Evolutionary conservation across 2,329 filamentous ascomycete species (phyloP).

Genomic region (Hymenoscyphus albidus): DNA sequence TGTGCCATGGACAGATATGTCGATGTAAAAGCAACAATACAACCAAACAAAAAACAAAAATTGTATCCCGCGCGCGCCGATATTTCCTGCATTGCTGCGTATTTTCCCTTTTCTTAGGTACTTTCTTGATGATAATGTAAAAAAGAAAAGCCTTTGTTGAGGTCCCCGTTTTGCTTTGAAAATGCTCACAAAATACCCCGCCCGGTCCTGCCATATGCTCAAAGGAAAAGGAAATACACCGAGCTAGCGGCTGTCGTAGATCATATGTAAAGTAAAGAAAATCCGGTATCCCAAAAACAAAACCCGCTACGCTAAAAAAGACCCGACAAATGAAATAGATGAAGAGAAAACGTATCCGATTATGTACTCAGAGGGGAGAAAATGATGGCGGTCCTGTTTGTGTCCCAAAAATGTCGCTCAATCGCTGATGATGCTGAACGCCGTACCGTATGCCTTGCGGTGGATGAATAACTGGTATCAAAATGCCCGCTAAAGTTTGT

Average conservation of each 20-base stretch:
- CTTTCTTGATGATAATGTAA: slow-evolving; percentile 27
- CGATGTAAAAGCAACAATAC: background rate
- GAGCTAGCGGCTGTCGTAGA: slow-evolving; percentile 32
- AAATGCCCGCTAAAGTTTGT: slow-evolving; percentile 33
- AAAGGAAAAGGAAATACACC: slow-evolving; percentile 30
- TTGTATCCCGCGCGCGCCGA: slow-evolving; percentile 39
- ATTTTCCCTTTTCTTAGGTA: slow-evolving; percentile 47
- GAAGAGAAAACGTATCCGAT: slow-evolving; percentile 32
- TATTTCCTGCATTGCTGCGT: slow-evolving; percentile 60
- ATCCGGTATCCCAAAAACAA: slow-evolving; percentile 42
- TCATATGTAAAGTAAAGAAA: slow-evolving; percentile 44
- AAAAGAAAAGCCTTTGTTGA: slow-evolving; percentile 32
- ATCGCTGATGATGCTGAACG: slow-evolving; percentile 31
- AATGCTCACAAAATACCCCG: slow-evolving; percentile 32
- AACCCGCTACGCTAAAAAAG: slow-evolving; percentile 50
- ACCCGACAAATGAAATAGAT: slow-evolving; percentile 37
- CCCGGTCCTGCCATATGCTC: slow-evolving; percentile 34
- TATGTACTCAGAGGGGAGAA: slow-evolving; percentile 30
- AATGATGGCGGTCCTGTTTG: slow-evolving; percentile 25
- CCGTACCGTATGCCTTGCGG: slow-evolving; percentile 26
- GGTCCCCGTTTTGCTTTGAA: slow-evolving; percentile 30
- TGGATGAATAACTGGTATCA: slow-evolving; percentile 28
- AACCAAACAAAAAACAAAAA: slow-evolving; percentile 30
- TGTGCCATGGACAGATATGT: background rate
- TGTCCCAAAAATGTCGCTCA: slow-evolving; percentile 32